Evolutionary conservation across 2,329 filamentous ascomycete genomes (phyloP), one percentile per base, ranked within the genome.

Genomic region (Incumbomyces lentus): DNA sequence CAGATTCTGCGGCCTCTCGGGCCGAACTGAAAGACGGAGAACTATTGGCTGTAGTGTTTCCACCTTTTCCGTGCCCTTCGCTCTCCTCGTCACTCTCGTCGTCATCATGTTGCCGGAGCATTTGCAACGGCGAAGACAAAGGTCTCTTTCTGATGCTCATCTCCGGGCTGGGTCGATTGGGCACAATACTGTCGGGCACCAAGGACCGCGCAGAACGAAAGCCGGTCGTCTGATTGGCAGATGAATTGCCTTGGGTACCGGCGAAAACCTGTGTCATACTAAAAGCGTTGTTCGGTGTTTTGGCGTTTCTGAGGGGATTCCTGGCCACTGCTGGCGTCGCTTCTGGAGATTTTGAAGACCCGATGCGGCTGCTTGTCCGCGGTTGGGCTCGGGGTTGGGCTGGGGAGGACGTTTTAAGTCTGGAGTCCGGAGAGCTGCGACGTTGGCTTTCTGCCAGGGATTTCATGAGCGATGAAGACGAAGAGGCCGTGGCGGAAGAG

Each of bases 221-320:
- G 2, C 31, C 42, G 2, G 34, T 45, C 2, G 42, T 38, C 8
- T 19, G 42, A 31, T 30, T 29, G 2, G 31, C 31, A 17, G n/a
- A 19, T 8, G 42, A 45, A 16, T 36, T 30, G 3, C 33, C 42
- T 45, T 45, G 42, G 12, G 42, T 45, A 18, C 34, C 42, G 11
- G 33, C 34, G 16, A 22, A 31, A 14, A 37, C 17, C 34, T 37
- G 33, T 8, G 33, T 14, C 4, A 37, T 17, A 26, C 32, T 44
- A 7, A 29, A 31, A 18, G n/a, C 31, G 16, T 45, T 45, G 16
- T 19, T 34, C 13, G 33, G 42, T 8, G 42, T 37, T 18, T 45
- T 31, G 19, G 34, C 31, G 13, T 16, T 37, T 22, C 16, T 26
- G 12, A 45, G 18, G 3, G 42, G 42, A 35, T 45, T 45, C 26